These are phyloP conservation scores for Aureobasidium sp. DNA, from an alignment of 2,329 filamentous ascomycete species.

Conservation along the genomic window DNA sequence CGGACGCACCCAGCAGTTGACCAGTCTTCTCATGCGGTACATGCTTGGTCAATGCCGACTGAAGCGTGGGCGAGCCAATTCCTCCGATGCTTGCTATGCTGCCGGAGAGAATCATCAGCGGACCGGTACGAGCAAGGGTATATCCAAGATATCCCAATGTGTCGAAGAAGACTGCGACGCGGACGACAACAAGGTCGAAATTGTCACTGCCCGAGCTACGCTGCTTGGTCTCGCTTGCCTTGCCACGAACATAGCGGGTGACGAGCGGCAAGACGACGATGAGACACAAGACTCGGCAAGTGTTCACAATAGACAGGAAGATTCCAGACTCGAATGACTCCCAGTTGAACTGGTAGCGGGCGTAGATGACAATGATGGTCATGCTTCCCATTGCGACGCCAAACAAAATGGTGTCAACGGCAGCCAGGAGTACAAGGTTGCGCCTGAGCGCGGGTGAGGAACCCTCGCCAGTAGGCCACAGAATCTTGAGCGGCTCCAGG, in stretches of 20 bases:
- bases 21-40: constrained; percentile 75
- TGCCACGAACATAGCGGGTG: constrained; percentile 65
- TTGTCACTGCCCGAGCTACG: constrained; percentile 61
- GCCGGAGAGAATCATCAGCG: constrained; percentile 62
- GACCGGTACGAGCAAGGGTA: constrained; percentile 51
- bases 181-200: constrained; percentile 70
- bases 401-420: constrained; percentile 74
- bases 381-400: constrained; percentile 73
- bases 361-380: constrained; percentile 77
- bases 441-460: constrained; percentile 54
- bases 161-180: constrained; percentile 67
- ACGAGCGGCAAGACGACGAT: constrained; percentile 66
- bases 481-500: constrained; percentile 65
- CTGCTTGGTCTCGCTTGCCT: constrained; percentile 35
- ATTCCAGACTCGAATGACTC: constrained; percentile 67
- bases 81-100: constrained; percentile 70
- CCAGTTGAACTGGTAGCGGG: constrained; percentile 74
- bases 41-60: constrained; percentile 82
- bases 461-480: constrained; percentile 62
- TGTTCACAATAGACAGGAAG: constrained; percentile 74
- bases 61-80: constrained; percentile 75
- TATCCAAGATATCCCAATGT: constrained; percentile 69
- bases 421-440: constrained; percentile 74
- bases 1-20: constrained; percentile 79
- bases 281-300: constrained; percentile 65